Evolutionary conservation across 2,329 filamentous ascomycete species (phyloP), one percentile per base, ranked within the genome.

Genomic region (Leptographium flavum): DNA sequence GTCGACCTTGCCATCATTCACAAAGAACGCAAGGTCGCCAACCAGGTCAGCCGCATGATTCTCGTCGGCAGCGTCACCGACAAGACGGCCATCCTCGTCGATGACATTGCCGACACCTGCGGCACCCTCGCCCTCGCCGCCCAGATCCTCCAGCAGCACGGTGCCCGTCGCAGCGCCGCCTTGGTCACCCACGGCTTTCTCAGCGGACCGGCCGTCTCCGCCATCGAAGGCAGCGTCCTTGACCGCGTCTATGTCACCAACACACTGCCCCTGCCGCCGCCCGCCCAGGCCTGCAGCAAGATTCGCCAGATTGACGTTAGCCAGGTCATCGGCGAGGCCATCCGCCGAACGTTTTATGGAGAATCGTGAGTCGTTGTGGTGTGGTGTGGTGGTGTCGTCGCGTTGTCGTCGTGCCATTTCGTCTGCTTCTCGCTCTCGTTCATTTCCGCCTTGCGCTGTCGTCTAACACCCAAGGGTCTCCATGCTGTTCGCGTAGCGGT

Each of bases 81-180:
- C 65, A 90, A 90, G 67, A 80, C 88, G 28, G 88, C 88, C 48
- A 95, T 96, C 58, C 79, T 96, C 42, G 90, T 96, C 42, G 90
- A 96, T 61, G 90, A 96, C 61, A 95, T 96, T 87, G 88, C 88
- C 28, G 90, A 96, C 60, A 96, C 90, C 3, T 95, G 90, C 61
- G 54, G 56, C 35, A 60, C 58, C 22, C 67, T 73, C 31, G 68
- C 67, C 61, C 95, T 95, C 67, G 90, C 88, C 4, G 90, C 88
- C 21, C 81, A 86, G 47, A 88, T 88, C 0, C 76, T 95, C 44
- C 84, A 88, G 61, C 74, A 85, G 55, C 82, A 94, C 57, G 85
- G 86, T 30, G 90, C 90, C 3, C 78, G 78, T 53, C 78, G 92
- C 58, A 87, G 93, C 35, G 85, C 93, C 50, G 90, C 90, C 17